phyloP scores from a whole-genome alignment of 2,329 filamentous ascomycete species.

The Microdochium trichocladiopsis region DNA sequence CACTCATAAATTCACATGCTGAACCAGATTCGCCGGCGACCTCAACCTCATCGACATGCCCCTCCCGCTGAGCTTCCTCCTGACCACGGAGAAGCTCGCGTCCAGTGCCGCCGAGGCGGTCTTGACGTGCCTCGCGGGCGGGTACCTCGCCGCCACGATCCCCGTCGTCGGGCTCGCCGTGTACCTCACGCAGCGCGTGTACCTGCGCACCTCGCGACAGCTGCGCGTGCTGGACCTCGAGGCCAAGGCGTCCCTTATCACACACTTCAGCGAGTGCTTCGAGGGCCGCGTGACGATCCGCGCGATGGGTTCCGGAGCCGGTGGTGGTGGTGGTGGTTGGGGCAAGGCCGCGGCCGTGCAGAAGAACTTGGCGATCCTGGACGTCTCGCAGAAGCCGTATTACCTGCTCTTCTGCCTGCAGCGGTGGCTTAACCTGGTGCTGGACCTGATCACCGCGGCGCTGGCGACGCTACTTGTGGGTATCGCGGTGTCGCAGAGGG shows the following conservation, averaged over 20 bases:
- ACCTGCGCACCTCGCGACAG: constrained; percentile 48
- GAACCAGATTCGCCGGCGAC: not conserved
- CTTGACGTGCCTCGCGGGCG: constrained; percentile 33
- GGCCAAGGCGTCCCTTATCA: constrained; percentile 38
- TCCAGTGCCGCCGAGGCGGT: constrained; percentile 30
- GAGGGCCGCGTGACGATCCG: constrained; percentile 40
- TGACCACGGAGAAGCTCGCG: constrained; percentile 22
- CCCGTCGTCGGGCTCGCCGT: constrained; percentile 31
- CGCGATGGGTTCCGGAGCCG: constrained; percentile 38
- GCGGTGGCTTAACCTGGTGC: constrained; percentile 38
- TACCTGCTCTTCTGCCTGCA: constrained; percentile 42
- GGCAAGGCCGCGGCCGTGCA: no score
- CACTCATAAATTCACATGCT: no score
- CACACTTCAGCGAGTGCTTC: constrained; percentile 42
- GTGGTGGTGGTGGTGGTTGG: no score
- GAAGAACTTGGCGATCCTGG: constrained; percentile 27
- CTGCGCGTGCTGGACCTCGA: constrained; percentile 47
- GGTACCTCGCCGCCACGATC: constrained; percentile 33
- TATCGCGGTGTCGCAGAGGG: constrained; percentile 25
- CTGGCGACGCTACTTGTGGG: constrained; percentile 35
- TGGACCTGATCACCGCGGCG: constrained; percentile 36
- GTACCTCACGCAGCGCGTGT: constrained; percentile 40
- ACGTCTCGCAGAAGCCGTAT: constrained; percentile 39
- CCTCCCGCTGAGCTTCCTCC: constrained; percentile 7
- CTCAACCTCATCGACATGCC: constrained; percentile 14